phyloP scores from a whole-genome alignment of 2,329 filamentous ascomycete species.

The Cordyceps javanica region DNA sequence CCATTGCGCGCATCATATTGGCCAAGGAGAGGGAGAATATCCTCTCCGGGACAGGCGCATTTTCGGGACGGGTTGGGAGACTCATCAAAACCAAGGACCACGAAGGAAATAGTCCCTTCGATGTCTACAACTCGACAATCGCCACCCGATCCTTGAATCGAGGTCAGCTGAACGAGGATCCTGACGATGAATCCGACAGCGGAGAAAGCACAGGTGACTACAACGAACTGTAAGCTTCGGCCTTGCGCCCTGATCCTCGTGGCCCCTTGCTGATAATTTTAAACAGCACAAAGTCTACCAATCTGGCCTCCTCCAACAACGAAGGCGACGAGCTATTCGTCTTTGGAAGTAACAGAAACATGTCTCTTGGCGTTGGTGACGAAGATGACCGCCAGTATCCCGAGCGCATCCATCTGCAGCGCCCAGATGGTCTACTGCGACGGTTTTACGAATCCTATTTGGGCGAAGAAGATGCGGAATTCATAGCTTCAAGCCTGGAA shows the following conservation, averaged over 20 bases:
- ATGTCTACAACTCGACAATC: conserved; percentile 85
- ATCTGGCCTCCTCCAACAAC: conserved; percentile 12
- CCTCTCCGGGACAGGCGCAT: conserved; percentile 52
- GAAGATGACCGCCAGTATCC: conserved; percentile 92
- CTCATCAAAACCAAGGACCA: conserved; percentile 93
- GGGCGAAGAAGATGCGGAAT: conserved; percentile 35
- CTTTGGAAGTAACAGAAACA: conserved; percentile 94
- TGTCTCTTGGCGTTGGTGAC: conserved; percentile 89
- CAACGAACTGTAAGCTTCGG: conserved; percentile 23
- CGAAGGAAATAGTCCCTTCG: conserved; percentile 91
- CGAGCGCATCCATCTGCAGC: conserved; percentile 69
- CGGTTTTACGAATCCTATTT: conserved; percentile 67
- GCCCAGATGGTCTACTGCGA: conserved; percentile 70
- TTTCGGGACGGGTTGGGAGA: conserved; percentile 58
- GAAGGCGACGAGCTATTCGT: conserved; percentile 80
- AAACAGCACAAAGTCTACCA: background rate
- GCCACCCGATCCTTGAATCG: conserved; percentile 61
- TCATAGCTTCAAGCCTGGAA: conserved; percentile 22
- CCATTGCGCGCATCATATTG: conserved; percentile 76
- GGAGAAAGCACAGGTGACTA: conserved; percentile 38
- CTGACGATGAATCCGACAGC: conserved; percentile 48
- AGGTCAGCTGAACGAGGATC: conserved; percentile 14
- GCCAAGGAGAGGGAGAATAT: conserved; percentile 66
- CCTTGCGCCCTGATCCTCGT: background rate
- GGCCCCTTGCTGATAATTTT: background rate